Evolutionary conservation across 257 asterid genomes (phyloP), one percentile per base, ranked within the genome.

Genomic region (Ilex asprella): DNA sequence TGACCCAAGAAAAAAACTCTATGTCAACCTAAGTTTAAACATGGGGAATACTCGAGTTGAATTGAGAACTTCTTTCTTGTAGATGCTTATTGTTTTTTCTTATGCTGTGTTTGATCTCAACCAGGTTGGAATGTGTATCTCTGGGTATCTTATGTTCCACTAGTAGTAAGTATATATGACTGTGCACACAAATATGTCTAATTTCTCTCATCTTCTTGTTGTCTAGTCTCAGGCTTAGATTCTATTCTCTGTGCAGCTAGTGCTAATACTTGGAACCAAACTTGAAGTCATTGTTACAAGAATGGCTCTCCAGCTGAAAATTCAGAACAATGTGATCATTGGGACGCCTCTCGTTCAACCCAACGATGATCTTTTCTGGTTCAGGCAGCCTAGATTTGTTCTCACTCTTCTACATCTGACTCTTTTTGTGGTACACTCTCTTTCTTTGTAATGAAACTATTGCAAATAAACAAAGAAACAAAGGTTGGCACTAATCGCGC

Each of bases 111-210:
- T 31, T 31, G 12, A 0, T 10, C 14, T 62, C 14, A 16, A 57
- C 41, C 58, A 73, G 82, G 83, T 27, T 71, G 84, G 78, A 70
- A 75, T 69, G 60, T 71, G 3, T 79, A 69, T 58, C 68, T 78
- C 21, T 78, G 80, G 80, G 61, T 78, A 68, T 78, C 80, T 12
- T 67, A 46, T 16, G 15, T 71, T 12, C 83, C 80, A 31, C 52
- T 71, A 7, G 3, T 71, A 65, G 83, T 78, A 63, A 64, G 75
- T 53, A 29, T 12, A 6, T 31, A 29, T 27, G 30, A 27, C 5
- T 30, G 2, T n/a, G 41, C 41, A 35, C 27, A 21, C 27, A 21
- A 21, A 21, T 21, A 21, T 21, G 27, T 21, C 27, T 21, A 21
- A 21, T 21, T 21, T 21, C 27, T 21, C 27, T 21, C 27, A 21